Base-by-base conservation (phyloP, 2,329 filamentous ascomycete species). In the Pezicula neosporulosa region DNA sequence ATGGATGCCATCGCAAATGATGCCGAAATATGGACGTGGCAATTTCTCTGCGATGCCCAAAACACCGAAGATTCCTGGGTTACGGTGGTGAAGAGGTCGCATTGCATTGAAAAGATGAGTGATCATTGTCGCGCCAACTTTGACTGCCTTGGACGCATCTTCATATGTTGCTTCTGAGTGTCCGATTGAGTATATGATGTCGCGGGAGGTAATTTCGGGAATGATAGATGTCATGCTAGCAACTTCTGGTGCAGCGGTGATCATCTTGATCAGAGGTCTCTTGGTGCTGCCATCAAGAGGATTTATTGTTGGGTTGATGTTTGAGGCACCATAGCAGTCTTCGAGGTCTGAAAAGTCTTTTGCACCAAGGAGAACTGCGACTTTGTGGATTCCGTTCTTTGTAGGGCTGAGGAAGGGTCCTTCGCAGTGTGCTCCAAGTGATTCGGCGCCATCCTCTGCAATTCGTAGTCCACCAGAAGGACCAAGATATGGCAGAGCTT, bases 101-200 rank as follows among this genome's bases (percentile, higher is more conserved):
- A 96, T 96, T 24, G 91, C 91, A 67, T 96, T 96, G 81, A 96
- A 96, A 1, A 96, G 77, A 64, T 96, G 91, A 0, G 91, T 96
- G 59, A 96, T 88, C 89, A 95, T 96, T 45, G 81, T 88, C 2
- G 89, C 89, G 47, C 91, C 91, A 6, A 83, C 78, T n/a, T 74
- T 75, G 3, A 94, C 80, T 18, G 89, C 88, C 4, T 74, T 71
- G 4, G 86, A 83, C 1, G 89, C 90, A 65, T 93, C 79, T 68
- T 95, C 89, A 66, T 93, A 96, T 0, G 87, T 90, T 13, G 90
- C 88, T 67, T 95, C 89, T 0, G 90, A 90, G 71, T 96, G 91
- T 7, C 91, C 91, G 56, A 95, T 87, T 2, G 89, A 87, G 69
- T 84, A 90, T 59, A 88, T 76, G 62, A 96, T 91, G 53, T 81